These are phyloP conservation scores for Neopestalotiopsis clavispora DNA, from an alignment of 2,329 filamentous ascomycete genomes.

Conservation along the genomic window DNA sequence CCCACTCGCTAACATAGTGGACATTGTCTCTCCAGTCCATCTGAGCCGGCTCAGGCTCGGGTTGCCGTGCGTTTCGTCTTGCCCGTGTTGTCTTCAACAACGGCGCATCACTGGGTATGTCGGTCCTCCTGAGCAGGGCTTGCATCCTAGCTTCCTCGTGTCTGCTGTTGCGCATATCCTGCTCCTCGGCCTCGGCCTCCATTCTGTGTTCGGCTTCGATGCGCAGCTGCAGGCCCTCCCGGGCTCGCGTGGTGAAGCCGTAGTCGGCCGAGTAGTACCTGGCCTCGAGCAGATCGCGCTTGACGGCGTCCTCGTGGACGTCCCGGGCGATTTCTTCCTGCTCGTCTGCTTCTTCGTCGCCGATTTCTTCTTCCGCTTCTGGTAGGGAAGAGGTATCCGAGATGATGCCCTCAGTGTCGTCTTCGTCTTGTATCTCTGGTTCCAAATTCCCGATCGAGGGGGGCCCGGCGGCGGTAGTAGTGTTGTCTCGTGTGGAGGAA, in stretches of 20 bases:
- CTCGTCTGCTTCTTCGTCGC: slow-evolving; percentile 10
- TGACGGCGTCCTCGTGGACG: slow-evolving; percentile 18
- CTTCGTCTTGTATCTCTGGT: slow-evolving; percentile 6
- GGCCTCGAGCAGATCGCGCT: slow-evolving; percentile 29
- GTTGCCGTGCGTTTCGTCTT: background rate
- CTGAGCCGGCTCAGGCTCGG: background rate
- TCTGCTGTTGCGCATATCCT: slow-evolving; percentile 24
- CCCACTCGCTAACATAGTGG: slow-evolving; percentile 16
- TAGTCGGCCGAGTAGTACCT: slow-evolving; percentile 25
- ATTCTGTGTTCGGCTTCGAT: slow-evolving; percentile 31
- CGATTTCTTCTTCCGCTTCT: background rate
- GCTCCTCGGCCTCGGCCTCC: slow-evolving; percentile 29
- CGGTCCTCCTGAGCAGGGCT: slow-evolving; percentile 24
- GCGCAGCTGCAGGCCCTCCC: slow-evolving; percentile 23
- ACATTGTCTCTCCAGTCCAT: slow-evolving; percentile 14
- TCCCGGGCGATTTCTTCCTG: background rate
- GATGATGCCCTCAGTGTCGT: background rate
- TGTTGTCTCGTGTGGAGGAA: slow-evolving; percentile 9
- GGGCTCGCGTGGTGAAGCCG: slow-evolving; percentile 22
- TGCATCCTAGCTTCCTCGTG: slow-evolving; percentile 32
- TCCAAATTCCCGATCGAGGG: background rate
- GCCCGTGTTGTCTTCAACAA: background rate
- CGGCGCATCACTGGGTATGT: background rate
- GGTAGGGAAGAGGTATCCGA: slow-evolving; percentile 13
- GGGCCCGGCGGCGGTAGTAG: background rate